A percentile compares a stretch with the other conserved stretches of the same genome.
Evolutionary conservation across 2,329 filamentous ascomycete genomes (phyloP).

Genomic region (Alternaria sp.): DNA sequence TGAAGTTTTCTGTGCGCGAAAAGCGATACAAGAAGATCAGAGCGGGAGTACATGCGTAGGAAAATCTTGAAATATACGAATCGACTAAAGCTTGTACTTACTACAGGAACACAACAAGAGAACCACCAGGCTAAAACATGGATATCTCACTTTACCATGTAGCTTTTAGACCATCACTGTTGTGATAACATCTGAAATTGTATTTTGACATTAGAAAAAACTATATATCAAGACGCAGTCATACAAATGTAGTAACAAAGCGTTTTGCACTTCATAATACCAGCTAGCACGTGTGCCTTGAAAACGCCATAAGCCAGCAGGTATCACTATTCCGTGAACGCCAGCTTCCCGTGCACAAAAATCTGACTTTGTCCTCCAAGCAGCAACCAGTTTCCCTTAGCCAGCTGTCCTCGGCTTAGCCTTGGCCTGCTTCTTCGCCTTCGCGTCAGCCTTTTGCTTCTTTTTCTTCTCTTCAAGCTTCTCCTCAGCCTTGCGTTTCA

Average conservation of each 20-base stretch:
- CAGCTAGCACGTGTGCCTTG: background rate
- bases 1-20: too few relatives aligned
- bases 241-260: background rate
- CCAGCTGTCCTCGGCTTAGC: constrained; percentile 68
- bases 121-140: background rate
- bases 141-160: background rate
- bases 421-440: constrained; percentile 93
- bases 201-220: background rate
- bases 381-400: background rate
- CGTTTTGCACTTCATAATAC: background rate
- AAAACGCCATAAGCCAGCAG: constrained; percentile 3
- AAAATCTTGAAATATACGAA: background rate
- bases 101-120: background rate
- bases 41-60: background rate
- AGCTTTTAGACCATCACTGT: background rate
- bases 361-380: background rate
- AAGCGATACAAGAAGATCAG: background rate
- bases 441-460: constrained; percentile 91
- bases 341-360: background rate
- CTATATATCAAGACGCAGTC: background rate
- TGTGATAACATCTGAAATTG: background rate
- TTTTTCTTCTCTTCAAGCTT: constrained; percentile 94
- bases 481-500: constrained; percentile 94
- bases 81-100: too few relatives aligned
- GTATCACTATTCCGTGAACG: constrained; percentile 19